Conservation (phyloP, 352 stramenopile genomes). For the Globisporangium canariense region DNA sequence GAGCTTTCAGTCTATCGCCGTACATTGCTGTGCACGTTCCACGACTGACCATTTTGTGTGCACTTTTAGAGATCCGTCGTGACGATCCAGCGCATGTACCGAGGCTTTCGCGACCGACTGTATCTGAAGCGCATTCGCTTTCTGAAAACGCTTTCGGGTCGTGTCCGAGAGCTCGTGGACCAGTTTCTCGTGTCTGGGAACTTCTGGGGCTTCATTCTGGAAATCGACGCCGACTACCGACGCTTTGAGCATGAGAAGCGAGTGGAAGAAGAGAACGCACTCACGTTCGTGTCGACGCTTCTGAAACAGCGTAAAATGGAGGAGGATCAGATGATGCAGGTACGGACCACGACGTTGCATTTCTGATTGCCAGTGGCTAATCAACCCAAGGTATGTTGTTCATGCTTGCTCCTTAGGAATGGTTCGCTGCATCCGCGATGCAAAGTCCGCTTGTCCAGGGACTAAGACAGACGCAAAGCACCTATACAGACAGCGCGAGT, state of each 20-base stretch:
- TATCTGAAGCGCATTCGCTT: constrained; percentile 40
- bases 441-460: constrained; percentile 46
- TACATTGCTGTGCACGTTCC: too few species aligned
- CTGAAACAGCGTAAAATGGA: constrained; percentile 41
- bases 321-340: constrained; percentile 61
- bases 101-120: constrained; percentile 43
- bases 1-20: neutral
- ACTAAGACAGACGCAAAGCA: constrained; percentile 25
- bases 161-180: constrained; percentile 42
- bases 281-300: constrained; percentile 50
- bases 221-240: constrained; percentile 58
- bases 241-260: constrained; percentile 40
- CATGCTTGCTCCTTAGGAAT: constrained; percentile 25
- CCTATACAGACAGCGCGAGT: constrained; percentile 18
- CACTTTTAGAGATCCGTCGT: constrained; percentile 21
- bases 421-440: constrained; percentile 49
- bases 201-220: constrained; percentile 57
- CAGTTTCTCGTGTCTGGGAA: constrained; percentile 46
- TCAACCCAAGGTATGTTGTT: neutral
- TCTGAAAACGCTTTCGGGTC: constrained; percentile 31
- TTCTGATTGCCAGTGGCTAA: neutral
- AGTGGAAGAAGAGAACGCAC: constrained; percentile 39
- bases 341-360: neutral
- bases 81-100: constrained; percentile 48
- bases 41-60: neutral